Evolutionary conservation across 176 grass and related monocot genomes (phyloP).

Genomic region (Oryza rufipogon): DNA sequence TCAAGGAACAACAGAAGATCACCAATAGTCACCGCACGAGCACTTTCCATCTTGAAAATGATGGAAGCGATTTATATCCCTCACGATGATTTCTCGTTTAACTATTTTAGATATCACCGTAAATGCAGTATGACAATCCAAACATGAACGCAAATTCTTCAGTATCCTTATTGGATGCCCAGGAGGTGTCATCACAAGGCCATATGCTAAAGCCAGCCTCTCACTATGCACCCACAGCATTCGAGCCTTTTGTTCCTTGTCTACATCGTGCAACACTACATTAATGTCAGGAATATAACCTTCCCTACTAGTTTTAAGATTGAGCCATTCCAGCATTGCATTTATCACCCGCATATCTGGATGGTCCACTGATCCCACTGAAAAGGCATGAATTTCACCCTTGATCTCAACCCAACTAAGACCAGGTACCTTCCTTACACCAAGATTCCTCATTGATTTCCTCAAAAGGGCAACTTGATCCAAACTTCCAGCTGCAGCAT

Average conservation of each 20-base stretch:
- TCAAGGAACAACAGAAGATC: conserved; percentile 16
- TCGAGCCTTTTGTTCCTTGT: conserved; percentile 47
- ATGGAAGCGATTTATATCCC: conserved; percentile 61
- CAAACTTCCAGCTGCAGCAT: conserved; percentile 58
- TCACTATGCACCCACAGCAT: conserved; percentile 61
- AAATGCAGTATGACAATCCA: conserved; percentile 58
- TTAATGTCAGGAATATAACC: conserved; percentile 54
- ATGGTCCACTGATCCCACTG: conserved; percentile 52
- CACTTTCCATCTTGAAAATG: conserved; percentile 51
- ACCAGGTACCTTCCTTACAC: conserved; percentile 52
- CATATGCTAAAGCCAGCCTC: conserved; percentile 64
- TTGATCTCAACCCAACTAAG: conserved; percentile 61
- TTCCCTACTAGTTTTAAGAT: conserved; percentile 37
- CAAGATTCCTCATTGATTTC: conserved; percentile 59
- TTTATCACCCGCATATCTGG: conserved; percentile 62
- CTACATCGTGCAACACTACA: conserved; percentile 50
- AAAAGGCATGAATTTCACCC: conserved; percentile 52
- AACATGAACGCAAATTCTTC: conserved; percentile 59
- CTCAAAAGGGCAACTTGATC: conserved; percentile 57
- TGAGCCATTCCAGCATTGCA: conserved; percentile 54
- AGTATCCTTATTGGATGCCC: conserved; percentile 53
- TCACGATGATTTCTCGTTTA: conserved; percentile 45
- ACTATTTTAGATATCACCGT: conserved; percentile 51
- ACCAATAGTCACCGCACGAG: conserved; percentile 57
- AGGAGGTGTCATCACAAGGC: conserved; percentile 40